Evolutionary conservation across 139 green algal genomes (phyloP), one percentile per base, ranked within the genome.

Genomic region (Chlamydomonas sphaeroides): DNA sequence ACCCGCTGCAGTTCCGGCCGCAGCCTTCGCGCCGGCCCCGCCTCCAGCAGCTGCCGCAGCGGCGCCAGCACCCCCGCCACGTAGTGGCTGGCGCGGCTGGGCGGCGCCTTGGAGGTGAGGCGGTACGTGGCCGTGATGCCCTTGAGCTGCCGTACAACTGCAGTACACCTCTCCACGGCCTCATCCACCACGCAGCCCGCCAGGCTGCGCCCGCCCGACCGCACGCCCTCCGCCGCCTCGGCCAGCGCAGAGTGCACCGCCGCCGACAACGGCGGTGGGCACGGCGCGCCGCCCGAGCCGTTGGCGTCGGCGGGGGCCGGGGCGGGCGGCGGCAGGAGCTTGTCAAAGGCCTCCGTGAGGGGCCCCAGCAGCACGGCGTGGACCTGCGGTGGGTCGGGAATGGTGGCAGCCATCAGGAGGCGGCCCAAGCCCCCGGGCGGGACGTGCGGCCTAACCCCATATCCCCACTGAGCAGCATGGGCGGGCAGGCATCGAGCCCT

Each of bases 71-170:
- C 88, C 23, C 84, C 86, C 38, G 87, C 76, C 14, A 97, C 95
- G 78, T 98, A 99, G 77, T 96, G 95, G 17, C 87, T 94, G 65
- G 95, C 92, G 10, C 92, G 88, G 25, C 86, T 95, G 57, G 96
- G 96, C 62, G 89, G 84, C 2, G 91, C 93, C 83, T 95, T 94
- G 41, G 89, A 91, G 23, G 95, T 98, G 94, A 98, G 98, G 59
- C 96, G 90, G 90, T 98, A 99, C 1, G 93, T 97, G 4, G 96
- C 94, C 5, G 95, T 96, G 85, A 99, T 98, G 83, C 95, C 96
- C 51, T 95, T 92, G 65, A 99, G 87, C 89, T 99, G 96, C 81
- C 90, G 89, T 61, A 96, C 85, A 39, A 92, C 80, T 28, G 79
- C 81, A 21, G 89, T 70, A 61, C 91, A 95, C 18, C 33, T 68